phyloP scores from a whole-genome alignment of 257 asterid species.

The Rehmannia glutinosa region DNA sequence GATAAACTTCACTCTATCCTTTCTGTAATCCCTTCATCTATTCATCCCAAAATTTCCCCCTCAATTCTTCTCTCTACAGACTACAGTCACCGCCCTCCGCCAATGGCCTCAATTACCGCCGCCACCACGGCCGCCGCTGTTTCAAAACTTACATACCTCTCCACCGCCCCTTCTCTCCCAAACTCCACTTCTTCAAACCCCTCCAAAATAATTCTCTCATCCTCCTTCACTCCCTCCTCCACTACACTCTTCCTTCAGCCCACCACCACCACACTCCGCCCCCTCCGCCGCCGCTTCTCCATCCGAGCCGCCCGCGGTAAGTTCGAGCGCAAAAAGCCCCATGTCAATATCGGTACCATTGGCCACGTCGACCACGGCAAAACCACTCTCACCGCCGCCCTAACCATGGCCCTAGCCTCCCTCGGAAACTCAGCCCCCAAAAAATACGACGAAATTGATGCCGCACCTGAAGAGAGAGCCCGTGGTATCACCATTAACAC shows the following conservation, averaged over 20 bases:
- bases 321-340: conserved; percentile 93
- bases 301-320: conserved; percentile 85
- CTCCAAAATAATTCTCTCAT: conserved; percentile 49
- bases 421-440: conserved; percentile 78
- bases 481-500: conserved; percentile 95
- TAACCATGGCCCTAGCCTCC: conserved; percentile 87
- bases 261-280: conserved; percentile 20
- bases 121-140: conserved; percentile 28
- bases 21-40: background rate
- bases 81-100: conserved; percentile 10
- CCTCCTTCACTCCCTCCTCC: conserved; percentile 56
- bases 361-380: conserved; percentile 99
- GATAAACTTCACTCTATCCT: conserved; percentile 5
- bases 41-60: conserved; percentile 6
- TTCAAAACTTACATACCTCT: conserved; percentile 36
- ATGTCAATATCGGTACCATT: conserved; percentile 88
- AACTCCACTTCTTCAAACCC: conserved; percentile 27
- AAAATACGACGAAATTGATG: conserved; percentile 94
- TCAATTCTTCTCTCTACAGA: conserved; percentile 1
- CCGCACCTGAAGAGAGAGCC: conserved; percentile 95
- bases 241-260: conserved; percentile 44
- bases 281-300: conserved; percentile 38
- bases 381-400: conserved; percentile 94
- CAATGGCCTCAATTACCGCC: conserved; percentile 54
- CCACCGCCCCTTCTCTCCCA: conserved; percentile 20